Conservation (phyloP, 768 basidiomycete species). For the Lactifluus volemus region DNA sequence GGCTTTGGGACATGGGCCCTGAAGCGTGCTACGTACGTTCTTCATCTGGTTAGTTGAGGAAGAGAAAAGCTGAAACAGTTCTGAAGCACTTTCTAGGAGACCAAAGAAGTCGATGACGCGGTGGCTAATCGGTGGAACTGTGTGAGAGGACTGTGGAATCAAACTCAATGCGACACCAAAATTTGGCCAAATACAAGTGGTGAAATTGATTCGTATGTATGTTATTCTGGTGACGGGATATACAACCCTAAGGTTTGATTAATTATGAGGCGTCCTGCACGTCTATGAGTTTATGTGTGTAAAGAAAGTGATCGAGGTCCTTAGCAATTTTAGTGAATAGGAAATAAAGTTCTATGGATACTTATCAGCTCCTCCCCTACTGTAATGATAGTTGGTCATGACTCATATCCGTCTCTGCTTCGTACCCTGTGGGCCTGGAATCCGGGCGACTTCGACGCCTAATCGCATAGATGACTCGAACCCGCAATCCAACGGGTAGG, state of each 20-base stretch:
- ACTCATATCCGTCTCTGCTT: not conserved
- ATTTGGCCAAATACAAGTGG: not conserved
- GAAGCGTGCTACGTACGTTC: not conserved
- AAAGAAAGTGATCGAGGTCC: too few relatives aligned
- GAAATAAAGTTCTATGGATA: too few relatives aligned
- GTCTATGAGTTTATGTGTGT: not conserved
- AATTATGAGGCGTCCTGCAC: not conserved
- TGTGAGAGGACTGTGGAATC: not conserved
- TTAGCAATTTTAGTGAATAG: too few relatives aligned
- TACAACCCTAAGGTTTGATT: not conserved
- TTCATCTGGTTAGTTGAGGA: not conserved
- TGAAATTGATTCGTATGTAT: not conserved
- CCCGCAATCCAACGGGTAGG: not conserved
- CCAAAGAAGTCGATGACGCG: not conserved
- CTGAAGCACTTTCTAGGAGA: not conserved
- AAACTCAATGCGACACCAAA: not conserved
- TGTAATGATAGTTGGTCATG: not conserved
- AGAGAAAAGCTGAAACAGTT: not conserved
- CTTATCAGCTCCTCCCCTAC: too few relatives aligned
- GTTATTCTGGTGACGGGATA: not conserved
- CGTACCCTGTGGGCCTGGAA: constrained; percentile 1
- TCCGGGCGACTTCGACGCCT: not conserved
- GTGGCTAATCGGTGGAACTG: not conserved
- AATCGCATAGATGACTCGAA: not conserved
- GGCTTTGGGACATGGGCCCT: not conserved